These are phyloP conservation scores for Rostrohypoxylon terebratum DNA, from an alignment of 495 filamentous ascomycete species.

Conservation along the genomic window DNA sequence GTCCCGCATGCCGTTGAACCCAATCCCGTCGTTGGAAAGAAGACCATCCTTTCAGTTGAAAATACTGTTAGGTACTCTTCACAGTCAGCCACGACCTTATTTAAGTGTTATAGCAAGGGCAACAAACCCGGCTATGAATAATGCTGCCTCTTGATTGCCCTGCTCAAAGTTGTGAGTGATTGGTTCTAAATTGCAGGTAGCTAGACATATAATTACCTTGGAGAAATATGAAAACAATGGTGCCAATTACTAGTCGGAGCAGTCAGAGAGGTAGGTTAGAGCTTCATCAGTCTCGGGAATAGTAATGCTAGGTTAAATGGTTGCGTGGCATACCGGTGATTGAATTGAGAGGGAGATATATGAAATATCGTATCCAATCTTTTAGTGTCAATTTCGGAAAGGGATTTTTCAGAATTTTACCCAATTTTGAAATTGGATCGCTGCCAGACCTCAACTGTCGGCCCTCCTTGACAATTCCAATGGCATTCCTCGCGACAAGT, in stretches of 20 bases:
- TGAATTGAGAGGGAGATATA: conserved; percentile 91
- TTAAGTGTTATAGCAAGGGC: neutral
- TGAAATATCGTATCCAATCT: conserved; percentile 75
- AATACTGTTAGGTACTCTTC: conserved; percentile 70
- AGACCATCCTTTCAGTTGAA: conserved; percentile 88
- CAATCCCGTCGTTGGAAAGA: conserved; percentile 69
- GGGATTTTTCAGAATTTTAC: conserved; percentile 76
- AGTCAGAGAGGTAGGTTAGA: neutral
- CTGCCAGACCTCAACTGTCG: conserved; percentile 73
- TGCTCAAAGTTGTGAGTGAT: conserved; percentile 40
- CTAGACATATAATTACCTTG: conserved; percentile 65
- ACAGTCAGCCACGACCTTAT: conserved; percentile 39
- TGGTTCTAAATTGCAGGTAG: neutral
- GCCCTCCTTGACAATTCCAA: conserved; percentile 72
- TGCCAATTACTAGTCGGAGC: conserved; percentile 72
- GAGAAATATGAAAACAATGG: conserved; percentile 78
- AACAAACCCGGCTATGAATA: conserved; percentile 52
- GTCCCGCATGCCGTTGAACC: conserved; percentile 69
- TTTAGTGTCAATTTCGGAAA: conserved; percentile 73
- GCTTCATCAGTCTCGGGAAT: conserved; percentile 11
- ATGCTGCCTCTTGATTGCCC: conserved; percentile 56
- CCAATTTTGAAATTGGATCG: conserved; percentile 75
- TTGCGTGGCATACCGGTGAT: conserved; percentile 68
- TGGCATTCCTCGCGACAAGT: conserved; percentile 67
- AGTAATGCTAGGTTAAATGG: neutral